A percentile compares a stretch with the other conserved stretches of the same genome.
Conservation (phyloP, 176 grass and related monocot genomes). For the Carex littledalei region DNA sequence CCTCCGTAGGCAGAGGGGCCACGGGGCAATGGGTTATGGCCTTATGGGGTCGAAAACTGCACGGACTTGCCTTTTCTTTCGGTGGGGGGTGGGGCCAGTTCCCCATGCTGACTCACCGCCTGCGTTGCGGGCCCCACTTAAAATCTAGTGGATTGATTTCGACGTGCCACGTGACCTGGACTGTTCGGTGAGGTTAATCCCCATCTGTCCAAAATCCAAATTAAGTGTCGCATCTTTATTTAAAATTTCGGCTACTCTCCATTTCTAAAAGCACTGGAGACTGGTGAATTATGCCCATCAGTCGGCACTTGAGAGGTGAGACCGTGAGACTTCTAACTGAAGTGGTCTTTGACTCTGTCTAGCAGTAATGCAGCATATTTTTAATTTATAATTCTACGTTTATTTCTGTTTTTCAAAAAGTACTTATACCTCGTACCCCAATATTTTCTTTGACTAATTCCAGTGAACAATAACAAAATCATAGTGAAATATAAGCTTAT, state of each 20-base stretch:
- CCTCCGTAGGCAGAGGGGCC: too few species aligned
- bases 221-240: background rate
- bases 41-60: background rate
- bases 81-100: background rate
- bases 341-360: too few species aligned
- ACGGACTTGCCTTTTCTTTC: background rate
- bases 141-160: background rate
- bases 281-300: background rate
- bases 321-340: background rate
- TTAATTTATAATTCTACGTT: background rate
- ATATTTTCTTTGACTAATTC: background rate
- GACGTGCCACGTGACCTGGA: background rate
- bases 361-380: too few species aligned
- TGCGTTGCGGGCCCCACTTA: background rate
- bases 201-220: background rate
- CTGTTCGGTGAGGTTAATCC: background rate
- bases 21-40: too few species aligned
- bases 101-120: background rate
- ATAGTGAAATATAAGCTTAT: too few species aligned
- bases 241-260: background rate
- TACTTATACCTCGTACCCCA: background rate
- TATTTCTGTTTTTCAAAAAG: background rate
- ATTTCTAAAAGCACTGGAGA: background rate
- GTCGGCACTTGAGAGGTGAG: background rate
- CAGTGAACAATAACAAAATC: background rate